Conservation (phyloP, 805 yeast species). For the Yarrowia sp. region DNA sequence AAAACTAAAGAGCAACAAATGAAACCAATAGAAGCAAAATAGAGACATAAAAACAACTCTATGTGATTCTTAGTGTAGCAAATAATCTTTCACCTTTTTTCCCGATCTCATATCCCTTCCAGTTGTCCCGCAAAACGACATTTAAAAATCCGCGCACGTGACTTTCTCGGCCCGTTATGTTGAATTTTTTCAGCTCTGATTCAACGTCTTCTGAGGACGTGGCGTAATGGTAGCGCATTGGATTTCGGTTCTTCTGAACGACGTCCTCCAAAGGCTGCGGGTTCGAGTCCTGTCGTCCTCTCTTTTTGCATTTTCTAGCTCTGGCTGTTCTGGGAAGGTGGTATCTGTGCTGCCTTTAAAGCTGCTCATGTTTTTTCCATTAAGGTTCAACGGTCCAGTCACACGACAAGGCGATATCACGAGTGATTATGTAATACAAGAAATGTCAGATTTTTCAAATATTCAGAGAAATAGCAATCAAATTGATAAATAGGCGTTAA, state of each 20-base stretch:
- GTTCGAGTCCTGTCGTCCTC: constrained; percentile 39
- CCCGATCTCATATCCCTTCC: neutral
- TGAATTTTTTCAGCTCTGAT: neutral
- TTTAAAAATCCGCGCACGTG: neutral
- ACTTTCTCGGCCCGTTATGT: neutral
- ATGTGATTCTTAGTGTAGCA: neutral
- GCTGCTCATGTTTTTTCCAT: neutral
- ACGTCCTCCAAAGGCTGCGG: constrained; percentile 39
- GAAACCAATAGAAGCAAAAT: too few species aligned
- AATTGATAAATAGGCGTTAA: too few species aligned
- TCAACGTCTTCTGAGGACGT: constrained; percentile 17
- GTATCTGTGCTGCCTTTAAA: neutral
- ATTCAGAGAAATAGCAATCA: too few species aligned
- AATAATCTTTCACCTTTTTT: neutral
- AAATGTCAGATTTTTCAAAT: too few species aligned
- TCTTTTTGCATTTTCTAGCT: constrained; percentile 1
- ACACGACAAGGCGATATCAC: too few species aligned
- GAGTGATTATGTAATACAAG: too few species aligned
- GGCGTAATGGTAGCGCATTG: constrained; percentile 39
- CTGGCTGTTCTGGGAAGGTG: neutral
- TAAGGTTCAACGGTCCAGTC: constrained; percentile 3
- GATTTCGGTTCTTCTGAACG: constrained; percentile 38
- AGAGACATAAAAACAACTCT: neutral
- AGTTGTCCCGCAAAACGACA: neutral
- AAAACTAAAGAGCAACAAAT: neutral